Conservation (phyloP, 179 eudicot species). For the Spergularia azorica region DNA sequence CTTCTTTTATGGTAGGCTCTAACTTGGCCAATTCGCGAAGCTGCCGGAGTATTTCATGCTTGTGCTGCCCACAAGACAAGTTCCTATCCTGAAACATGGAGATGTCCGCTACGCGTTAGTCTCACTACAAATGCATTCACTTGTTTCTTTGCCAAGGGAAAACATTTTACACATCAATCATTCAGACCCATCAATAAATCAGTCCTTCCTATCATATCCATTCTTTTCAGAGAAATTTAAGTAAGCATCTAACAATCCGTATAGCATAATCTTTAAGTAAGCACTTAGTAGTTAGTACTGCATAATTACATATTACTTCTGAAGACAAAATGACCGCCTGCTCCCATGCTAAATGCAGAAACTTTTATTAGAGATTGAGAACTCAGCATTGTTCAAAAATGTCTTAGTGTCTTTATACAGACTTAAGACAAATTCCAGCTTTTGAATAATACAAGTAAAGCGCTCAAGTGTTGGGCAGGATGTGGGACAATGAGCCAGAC, state of each 20-base stretch:
- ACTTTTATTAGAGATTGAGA: too few species aligned
- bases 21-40: constrained; percentile 67
- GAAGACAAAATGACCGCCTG: too few species aligned
- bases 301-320: too few species aligned
- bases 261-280: neutral
- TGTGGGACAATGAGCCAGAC: too few species aligned
- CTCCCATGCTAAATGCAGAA: too few species aligned
- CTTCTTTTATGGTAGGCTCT: constrained; percentile 43
- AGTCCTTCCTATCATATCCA: neutral
- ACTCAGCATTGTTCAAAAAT: too few species aligned
- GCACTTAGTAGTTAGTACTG: too few species aligned
- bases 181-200: neutral
- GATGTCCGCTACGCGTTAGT: constrained; percentile 15
- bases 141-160: neutral
- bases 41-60: constrained; percentile 69
- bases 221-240: neutral
- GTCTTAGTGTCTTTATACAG: too few species aligned
- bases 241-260: neutral
- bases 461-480: too few species aligned
- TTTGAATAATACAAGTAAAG: too few species aligned
- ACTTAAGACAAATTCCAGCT: too few species aligned
- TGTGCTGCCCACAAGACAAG: constrained; percentile 72
- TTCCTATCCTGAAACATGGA: constrained; percentile 60
- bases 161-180: neutral
- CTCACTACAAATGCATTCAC: neutral